Evolutionary conservation across 1,284 basidiomycete genomes (phyloP).

Genomic region (Austropuccinia psidii): DNA sequence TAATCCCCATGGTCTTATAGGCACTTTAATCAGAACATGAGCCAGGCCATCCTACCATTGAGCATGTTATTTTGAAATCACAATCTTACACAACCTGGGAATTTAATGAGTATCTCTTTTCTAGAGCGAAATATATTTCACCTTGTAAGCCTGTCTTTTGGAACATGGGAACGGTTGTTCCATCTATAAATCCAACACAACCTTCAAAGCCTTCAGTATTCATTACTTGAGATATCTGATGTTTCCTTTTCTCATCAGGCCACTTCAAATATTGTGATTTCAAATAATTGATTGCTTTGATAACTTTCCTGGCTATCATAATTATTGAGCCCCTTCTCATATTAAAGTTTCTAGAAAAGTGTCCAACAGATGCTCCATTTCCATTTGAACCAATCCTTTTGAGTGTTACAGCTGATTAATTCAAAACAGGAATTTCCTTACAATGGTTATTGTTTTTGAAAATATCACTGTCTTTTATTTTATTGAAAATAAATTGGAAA

Average conservation of each 20-base stretch:
- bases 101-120: neutral
- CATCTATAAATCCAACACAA: neutral
- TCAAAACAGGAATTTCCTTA: neutral
- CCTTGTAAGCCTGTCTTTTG: neutral
- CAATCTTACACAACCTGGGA: conserved; percentile 1
- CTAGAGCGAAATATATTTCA: neutral
- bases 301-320: neutral
- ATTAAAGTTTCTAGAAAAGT: too few species aligned
- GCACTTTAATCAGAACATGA: too few species aligned
- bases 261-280: neutral
- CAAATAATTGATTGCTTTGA: neutral
- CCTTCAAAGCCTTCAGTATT: conserved; percentile 4
- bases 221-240: conserved; percentile 1
- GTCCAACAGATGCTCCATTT: neutral
- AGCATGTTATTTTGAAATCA: neutral
- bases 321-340: neutral
- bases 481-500: conserved; percentile 10
- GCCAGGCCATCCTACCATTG: too few species aligned
- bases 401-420: neutral
- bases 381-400: conserved; percentile 4
- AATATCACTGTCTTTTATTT: neutral
- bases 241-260: neutral
- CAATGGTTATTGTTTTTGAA: neutral
- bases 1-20: too few species aligned
- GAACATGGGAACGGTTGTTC: neutral